Percentiles rank a stretch among this genome's conserved stretches.
These are phyloP conservation scores for Calonectria ilicicola DNA, from an alignment of 2,329 filamentous ascomycete genomes.

Conservation along the genomic window DNA sequence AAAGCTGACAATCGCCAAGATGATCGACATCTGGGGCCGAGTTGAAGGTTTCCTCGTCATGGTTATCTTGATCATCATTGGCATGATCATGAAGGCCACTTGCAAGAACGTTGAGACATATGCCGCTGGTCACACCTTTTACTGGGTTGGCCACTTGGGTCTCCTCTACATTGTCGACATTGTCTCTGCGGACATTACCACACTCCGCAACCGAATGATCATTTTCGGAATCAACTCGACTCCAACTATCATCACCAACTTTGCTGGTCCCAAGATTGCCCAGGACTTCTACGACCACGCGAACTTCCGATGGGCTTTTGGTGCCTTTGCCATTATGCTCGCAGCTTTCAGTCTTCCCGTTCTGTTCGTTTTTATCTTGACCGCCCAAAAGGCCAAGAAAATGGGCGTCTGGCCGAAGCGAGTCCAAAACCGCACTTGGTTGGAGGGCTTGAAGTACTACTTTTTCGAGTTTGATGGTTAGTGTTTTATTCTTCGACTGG, in stretches of 20 bases:
- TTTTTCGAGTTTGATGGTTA: constrained; percentile 39
- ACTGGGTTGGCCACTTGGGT: constrained; percentile 67
- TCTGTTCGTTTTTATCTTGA: constrained; percentile 64
- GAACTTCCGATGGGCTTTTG: constrained; percentile 57
- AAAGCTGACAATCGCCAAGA: constrained; percentile 57
- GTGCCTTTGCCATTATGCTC: constrained; percentile 73
- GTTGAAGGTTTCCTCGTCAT: constrained; percentile 58
- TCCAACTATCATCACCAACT: constrained; percentile 58
- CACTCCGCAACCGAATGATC: constrained; percentile 57
- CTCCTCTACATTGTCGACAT: constrained; percentile 55
- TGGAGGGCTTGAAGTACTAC: constrained; percentile 54
- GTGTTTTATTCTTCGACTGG: constrained; percentile 49
- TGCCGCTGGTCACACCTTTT: constrained; percentile 72
- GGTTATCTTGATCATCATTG: constrained; percentile 59
- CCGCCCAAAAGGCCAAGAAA: constrained; percentile 67
- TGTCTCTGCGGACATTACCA: constrained; percentile 58
- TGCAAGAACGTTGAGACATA: constrained; percentile 69
- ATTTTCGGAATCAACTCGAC: constrained; percentile 57
- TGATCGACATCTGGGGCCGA: constrained; percentile 62
- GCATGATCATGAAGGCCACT: constrained; percentile 73
- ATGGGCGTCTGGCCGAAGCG: constrained; percentile 56
- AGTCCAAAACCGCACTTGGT: constrained; percentile 54
- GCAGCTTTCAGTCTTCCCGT: constrained; percentile 71
- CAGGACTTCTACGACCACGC: constrained; percentile 37
- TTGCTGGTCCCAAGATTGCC: constrained; percentile 48